Base-by-base conservation (phyloP, 805 yeast genomes). In the Ogataea pini region DNA sequence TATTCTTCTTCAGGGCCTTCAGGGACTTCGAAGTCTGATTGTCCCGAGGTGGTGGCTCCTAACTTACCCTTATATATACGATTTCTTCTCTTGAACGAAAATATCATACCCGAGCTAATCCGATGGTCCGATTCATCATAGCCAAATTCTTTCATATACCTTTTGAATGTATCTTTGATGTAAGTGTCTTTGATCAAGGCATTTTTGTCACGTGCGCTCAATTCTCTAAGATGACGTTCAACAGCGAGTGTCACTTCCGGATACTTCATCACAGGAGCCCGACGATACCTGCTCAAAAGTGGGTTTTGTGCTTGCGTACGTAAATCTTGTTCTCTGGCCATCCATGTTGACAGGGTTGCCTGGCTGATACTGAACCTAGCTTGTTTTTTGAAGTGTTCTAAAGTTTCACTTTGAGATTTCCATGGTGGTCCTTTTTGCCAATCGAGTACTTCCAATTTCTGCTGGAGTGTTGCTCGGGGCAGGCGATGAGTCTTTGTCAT, bases 281-380 rank as follows among this genome's bases (percentile, higher is more conserved):
- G 58, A 29, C 54, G 62, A 42, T 68, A 69, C 8, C 51, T 52
- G 16, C 51, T 57, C n/a, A 60, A 45, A 24, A 60, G 48, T 8
- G 71, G 71, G 45, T 62, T 61, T 2, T 56, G 52, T 2, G 25
- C 33, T 19, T 42, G 58, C 42, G 59, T 54, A 4, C 73, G 54
- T 3, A 69, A 34, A 5, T 45, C 44, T 0, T 46, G 33, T 45
- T 68, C 70, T 34, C 55, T 59, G 7, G 59, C 16, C 1, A 54
- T 49, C 73, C 73, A 69, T 13, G 60, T 63, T 1, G 72, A 66
- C 28, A 69, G 49, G 1, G 72, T 67, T 7, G 70, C 68, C 50
- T 65, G 71, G 18, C 71, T 66, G 13, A 69, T 60, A 17, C 67
- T 50, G 46, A 69, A 68, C 27, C 44, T 38, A 8, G 48, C 50